Evolutionary conservation across 73 alveolate genomes (phyloP), one percentile per base, ranked within the genome.

Genomic region (Uronychia binucleata): DNA sequence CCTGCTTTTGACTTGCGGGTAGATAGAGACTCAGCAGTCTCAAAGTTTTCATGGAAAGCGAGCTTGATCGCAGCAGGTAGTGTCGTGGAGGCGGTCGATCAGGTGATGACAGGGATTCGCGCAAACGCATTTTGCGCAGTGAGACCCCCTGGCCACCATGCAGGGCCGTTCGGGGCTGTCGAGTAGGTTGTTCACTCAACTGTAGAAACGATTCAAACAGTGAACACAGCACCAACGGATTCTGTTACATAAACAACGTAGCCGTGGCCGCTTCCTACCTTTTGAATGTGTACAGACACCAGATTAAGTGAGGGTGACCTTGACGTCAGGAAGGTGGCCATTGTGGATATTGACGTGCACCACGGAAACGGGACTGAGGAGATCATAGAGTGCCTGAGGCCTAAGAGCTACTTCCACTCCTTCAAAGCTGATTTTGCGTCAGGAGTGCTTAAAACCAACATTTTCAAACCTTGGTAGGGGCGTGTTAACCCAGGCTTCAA

Each of bases 351-450:
- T 82, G 99, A 98, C 79, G 99, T 96, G 0, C 99, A 98, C 89
- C 99, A 98, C 85, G 99, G 99, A 67, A 98, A 98, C 89, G 99
- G 99, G 0, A 98, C 99, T 1, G 98, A 98, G 77, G 99, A 95
- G 79, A 93, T 96, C 27, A 91, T 95, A 1, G 96, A 96, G 83
- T 83, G 94, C 88, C 81, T 97, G 77, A 86, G 80, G 34, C 94
- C 93, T 81, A 93, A 89, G 90, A 87, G 67, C 77, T 88, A 92
- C 76, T 33, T 59, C 0, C 87, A 79, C 77, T 80, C 74, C 8
- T 80, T 90, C 75, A 85, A 84, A 31, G 46, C 81, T 1, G 74
- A 33, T 35, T 58, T 58, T 31, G 81, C 74, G 0, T 58, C 57
- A 81, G 80, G 80, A 26, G 32, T 28, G 1, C 31, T 58, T 34